phyloP scores from a whole-genome alignment of 2,329 filamentous ascomycete species.

The Thielaviopsis ethacetica region DNA sequence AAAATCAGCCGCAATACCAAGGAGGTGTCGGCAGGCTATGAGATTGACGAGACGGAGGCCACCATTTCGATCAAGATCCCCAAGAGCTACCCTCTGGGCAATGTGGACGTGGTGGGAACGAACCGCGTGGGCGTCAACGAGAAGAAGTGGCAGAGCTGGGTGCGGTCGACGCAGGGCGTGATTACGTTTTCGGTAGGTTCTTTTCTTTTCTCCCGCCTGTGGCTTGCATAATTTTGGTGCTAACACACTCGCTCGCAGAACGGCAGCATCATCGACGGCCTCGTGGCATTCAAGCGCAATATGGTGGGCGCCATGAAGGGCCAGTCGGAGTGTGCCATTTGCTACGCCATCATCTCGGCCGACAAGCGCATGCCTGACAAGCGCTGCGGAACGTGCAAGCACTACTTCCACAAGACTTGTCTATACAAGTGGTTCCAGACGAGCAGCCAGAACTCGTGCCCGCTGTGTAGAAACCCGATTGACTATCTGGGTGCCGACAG shows the following conservation, averaged over 20 bases:
- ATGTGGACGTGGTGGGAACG: constrained; percentile 58
- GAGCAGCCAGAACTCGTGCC: constrained; percentile 82
- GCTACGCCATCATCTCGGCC: constrained; percentile 81
- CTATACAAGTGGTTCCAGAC: constrained; percentile 95
- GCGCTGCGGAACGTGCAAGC: constrained; percentile 79
- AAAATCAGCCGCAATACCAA: constrained; percentile 54
- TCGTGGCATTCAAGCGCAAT: constrained; percentile 73
- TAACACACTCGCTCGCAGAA: constrained; percentile 33
- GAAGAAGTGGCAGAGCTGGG: constrained; percentile 83
- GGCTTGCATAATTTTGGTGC: not conserved
- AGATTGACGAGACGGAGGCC: constrained; percentile 74
- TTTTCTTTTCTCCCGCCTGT: not conserved
- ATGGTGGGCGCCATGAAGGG: constrained; percentile 79
- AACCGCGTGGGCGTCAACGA: constrained; percentile 79
- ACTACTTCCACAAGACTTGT: constrained; percentile 79
- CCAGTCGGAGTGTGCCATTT: constrained; percentile 90
- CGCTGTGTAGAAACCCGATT: constrained; percentile 82
- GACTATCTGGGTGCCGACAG: constrained; percentile 34
- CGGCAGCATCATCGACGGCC: constrained; percentile 72
- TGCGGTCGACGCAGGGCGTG: constrained; percentile 74
- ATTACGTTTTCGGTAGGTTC: constrained; percentile 65
- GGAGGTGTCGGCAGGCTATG: constrained; percentile 72
- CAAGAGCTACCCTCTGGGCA: constrained; percentile 64
- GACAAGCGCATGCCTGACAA: constrained; percentile 89
- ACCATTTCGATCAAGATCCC: constrained; percentile 72